Evolutionary conservation across 2,329 filamentous ascomycete species (phyloP).

Genomic region (Pseudopyricularia cyperi): DNA sequence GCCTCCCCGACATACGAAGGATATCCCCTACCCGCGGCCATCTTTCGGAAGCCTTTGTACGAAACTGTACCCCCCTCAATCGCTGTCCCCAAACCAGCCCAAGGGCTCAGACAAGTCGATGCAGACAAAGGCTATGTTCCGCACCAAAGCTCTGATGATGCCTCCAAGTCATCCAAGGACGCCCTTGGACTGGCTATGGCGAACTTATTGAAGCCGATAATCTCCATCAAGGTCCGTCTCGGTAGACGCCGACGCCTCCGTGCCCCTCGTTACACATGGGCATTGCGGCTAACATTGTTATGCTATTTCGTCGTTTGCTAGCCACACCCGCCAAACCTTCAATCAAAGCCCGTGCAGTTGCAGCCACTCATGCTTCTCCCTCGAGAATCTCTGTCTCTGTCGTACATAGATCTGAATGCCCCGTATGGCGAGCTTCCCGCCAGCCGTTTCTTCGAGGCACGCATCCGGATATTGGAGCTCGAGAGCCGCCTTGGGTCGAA

Average conservation of each 20-base stretch:
- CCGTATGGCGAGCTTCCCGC: constrained; percentile 36
- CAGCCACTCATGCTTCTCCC: constrained; percentile 50
- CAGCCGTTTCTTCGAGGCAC: constrained; percentile 46
- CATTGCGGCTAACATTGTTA: background rate
- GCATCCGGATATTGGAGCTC: constrained; percentile 50
- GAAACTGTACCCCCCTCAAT: no score
- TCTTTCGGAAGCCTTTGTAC: background rate
- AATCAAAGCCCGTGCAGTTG: constrained; percentile 39
- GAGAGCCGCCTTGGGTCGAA: constrained; percentile 45
- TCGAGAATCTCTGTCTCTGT: constrained; percentile 46
- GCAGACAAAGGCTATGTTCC: background rate
- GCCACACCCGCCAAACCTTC: constrained; percentile 42
- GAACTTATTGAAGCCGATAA: constrained; percentile 35
- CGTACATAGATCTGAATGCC: constrained; percentile 43
- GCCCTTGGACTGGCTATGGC: constrained; percentile 26
- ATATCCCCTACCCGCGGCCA: background rate
- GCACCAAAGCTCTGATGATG: constrained; percentile 14
- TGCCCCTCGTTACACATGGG: constrained; percentile 5
- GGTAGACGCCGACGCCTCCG: background rate
- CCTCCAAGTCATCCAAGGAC: constrained; percentile 4
- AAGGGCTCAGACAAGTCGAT: constrained; percentile 1
- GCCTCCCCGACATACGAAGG: background rate
- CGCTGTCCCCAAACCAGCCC: background rate
- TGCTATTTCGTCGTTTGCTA: constrained; percentile 14
- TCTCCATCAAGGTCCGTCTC: constrained; percentile 36